Percentiles rank a stretch among this genome's conserved stretches.
These are phyloP conservation scores for Pseudonectria buxi DNA, from an alignment of 2,329 filamentous ascomycete species.

Conservation along the genomic window DNA sequence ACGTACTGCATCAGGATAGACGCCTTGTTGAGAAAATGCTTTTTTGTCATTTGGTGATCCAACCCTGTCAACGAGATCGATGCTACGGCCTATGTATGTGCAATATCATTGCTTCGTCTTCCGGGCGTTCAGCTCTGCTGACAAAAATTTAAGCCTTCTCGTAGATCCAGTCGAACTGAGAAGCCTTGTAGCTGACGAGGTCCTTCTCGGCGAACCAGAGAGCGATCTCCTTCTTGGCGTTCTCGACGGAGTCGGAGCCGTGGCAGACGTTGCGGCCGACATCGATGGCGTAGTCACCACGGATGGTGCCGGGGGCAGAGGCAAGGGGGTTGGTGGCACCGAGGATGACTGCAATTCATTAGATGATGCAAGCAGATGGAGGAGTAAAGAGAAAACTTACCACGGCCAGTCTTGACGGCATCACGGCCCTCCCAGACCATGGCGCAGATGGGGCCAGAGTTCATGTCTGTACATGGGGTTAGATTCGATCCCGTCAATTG, in stretches of 20 bases:
- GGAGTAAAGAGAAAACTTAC: constrained; percentile 42
- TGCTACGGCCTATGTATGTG: constrained; percentile 15
- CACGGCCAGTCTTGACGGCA: constrained; percentile 95
- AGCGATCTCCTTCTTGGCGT: constrained; percentile 98
- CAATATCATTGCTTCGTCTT: constrained; percentile 16
- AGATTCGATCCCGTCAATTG: constrained; percentile 1
- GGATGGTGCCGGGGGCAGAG: constrained; percentile 95
- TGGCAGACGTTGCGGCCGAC: constrained; percentile 98
- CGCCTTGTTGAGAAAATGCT: constrained; percentile 13
- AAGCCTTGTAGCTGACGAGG: constrained; percentile 75
- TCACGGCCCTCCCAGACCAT: constrained; percentile 99
- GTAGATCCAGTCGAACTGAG: constrained; percentile 92
- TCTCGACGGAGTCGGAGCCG: constrained; percentile 98
- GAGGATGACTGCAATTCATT: constrained; percentile 60
- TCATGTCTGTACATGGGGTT: constrained; percentile 64
- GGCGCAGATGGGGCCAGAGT: constrained; percentile 91
- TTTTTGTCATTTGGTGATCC: constrained; percentile 13
- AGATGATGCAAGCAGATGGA: constrained; percentile 1
- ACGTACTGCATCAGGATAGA: neutral
- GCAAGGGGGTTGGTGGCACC: constrained; percentile 98
- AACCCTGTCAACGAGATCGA: constrained; percentile 16
- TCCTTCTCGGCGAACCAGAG: constrained; percentile 95
- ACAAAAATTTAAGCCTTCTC: constrained; percentile 61
- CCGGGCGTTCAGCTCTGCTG: constrained; percentile 12
- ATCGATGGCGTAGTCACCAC: constrained; percentile 79